Evolutionary conservation across 2,329 filamentous ascomycete species (phyloP).

Genomic region (Cladosporium sp.): DNA sequence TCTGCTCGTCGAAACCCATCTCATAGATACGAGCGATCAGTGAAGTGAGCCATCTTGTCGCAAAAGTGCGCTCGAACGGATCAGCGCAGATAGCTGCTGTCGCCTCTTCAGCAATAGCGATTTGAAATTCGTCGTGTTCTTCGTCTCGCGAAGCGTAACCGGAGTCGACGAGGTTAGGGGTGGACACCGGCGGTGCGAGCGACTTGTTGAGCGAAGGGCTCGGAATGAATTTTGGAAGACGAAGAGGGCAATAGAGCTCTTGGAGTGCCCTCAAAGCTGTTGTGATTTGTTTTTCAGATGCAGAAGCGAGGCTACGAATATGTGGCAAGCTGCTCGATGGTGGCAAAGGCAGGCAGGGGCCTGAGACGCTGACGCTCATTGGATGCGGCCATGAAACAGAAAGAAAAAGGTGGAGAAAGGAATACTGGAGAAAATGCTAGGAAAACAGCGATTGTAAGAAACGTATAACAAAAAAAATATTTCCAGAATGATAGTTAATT

Average conservation of each 20-base stretch:
- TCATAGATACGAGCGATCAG: constrained; percentile 1
- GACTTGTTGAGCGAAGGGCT: not conserved
- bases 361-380: constrained; percentile 1
- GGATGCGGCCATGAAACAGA: not conserved
- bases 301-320: constrained; percentile 5
- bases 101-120: not conserved
- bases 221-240: not conserved
- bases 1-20: not conserved
- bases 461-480: not conserved
- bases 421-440: not conserved
- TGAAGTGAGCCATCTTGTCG: not conserved
- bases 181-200: not conserved
- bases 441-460: not conserved
- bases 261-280: not conserved
- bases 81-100: constrained; percentile 3
- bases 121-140: not conserved
- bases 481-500: not conserved
- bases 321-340: constrained; percentile 13
- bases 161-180: not conserved
- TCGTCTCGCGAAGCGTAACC: constrained; percentile 1
- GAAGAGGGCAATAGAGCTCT: constrained; percentile 5
- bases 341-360: constrained; percentile 11
- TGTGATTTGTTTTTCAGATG: not conserved
- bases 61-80: not conserved
- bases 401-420: not conserved